phyloP scores from a whole-genome alignment of 2,329 filamentous ascomycete species.

The Beauveria scarabaeidicola region DNA sequence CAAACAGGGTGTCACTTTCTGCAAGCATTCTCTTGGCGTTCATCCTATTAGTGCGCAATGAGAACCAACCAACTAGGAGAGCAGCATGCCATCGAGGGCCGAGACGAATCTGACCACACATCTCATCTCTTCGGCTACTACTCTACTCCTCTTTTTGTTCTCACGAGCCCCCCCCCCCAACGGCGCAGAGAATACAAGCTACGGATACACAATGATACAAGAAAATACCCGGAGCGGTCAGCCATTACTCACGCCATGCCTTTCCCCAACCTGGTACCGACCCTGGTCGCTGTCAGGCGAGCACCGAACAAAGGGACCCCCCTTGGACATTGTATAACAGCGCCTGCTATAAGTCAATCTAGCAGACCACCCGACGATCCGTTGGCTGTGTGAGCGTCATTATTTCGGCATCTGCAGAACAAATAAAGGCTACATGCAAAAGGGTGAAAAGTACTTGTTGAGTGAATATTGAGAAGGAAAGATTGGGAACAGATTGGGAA shows the following conservation, averaged over 20 bases:
- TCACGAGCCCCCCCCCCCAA: not conserved
- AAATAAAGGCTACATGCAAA: not conserved
- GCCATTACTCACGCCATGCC: not conserved
- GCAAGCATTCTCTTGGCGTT: not conserved
- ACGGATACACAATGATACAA: not conserved
- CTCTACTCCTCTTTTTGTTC: not conserved
- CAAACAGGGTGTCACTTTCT: not conserved
- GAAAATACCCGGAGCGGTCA: not conserved
- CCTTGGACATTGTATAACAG: not conserved
- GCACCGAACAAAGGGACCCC: not conserved
- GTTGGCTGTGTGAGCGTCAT: not conserved
- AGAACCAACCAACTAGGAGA: not conserved
- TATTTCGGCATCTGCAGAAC: not conserved
- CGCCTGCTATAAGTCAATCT: not conserved
- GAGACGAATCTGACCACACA: not conserved
- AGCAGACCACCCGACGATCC: constrained; percentile 6
- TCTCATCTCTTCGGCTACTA: not conserved
- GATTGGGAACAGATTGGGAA: not conserved
- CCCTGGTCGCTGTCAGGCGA: not conserved
- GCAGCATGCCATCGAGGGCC: not conserved
- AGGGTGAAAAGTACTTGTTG: no score
- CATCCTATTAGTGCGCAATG: not conserved
- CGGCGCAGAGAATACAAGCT: not conserved
- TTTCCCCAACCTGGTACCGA: not conserved
- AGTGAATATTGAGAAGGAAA: not conserved